phyloP scores from a whole-genome alignment of 371 early-diverging fungal species.

The Rozella allomycis region DNA sequence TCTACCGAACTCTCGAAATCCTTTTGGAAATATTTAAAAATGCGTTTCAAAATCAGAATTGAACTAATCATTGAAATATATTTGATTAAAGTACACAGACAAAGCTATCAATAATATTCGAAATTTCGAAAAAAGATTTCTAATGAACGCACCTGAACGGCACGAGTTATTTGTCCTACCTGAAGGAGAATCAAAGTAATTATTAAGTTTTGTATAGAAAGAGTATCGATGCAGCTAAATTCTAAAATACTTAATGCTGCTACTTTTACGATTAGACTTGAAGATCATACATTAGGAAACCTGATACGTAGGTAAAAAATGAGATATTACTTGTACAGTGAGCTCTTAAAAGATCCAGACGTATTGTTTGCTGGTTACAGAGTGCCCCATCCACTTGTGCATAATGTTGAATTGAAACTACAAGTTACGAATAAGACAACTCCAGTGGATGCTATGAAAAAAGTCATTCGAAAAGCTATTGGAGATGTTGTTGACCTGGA shows the following conservation, averaged over 20 bases:
- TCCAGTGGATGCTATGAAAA: not conserved
- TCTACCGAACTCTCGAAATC: too few species aligned
- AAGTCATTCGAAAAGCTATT: not conserved
- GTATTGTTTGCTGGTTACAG: slow-evolving; percentile 94
- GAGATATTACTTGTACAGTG: slow-evolving; percentile 19
- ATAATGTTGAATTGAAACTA: slow-evolving; percentile 5
- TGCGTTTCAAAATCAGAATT: too few species aligned
- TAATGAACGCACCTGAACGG: slow-evolving; percentile 77
- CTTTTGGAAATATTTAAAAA: too few species aligned
- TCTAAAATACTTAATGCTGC: slow-evolving; percentile 84
- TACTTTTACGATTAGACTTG: slow-evolving; percentile 72
- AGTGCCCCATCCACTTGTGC: slow-evolving; percentile 91
- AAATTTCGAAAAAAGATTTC: too few species aligned
- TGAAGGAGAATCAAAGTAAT: slow-evolving; percentile 64
- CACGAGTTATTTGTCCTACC: slow-evolving; percentile 72
- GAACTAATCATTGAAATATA: too few species aligned
- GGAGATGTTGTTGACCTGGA: too few species aligned
- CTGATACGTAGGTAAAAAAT: slow-evolving; percentile 54
- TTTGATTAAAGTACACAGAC: too few species aligned
- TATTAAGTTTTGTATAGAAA: slow-evolving; percentile 5
- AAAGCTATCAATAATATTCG: too few species aligned
- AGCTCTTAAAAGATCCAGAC: slow-evolving; percentile 67
- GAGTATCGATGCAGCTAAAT: slow-evolving; percentile 61
- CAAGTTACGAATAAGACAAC: not conserved
- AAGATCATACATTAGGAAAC: slow-evolving; percentile 94